Conservation (phyloP, 1,284 basidiomycete species). For the Malassezia brasiliensis region DNA sequence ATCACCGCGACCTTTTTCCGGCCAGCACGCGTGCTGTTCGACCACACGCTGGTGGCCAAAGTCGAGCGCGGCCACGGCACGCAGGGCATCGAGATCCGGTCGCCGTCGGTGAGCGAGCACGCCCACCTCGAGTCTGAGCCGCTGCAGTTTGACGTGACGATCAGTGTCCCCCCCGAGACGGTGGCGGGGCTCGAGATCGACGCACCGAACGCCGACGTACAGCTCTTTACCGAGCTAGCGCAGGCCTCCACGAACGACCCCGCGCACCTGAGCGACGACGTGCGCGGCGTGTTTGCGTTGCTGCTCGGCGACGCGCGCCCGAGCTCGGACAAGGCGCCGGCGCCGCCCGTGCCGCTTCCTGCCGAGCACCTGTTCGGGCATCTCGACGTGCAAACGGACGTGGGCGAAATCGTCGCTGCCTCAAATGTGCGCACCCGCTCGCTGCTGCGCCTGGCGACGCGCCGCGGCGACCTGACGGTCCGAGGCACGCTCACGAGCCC, state of each 20-base stretch:
- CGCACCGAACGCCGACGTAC: conserved; percentile 21
- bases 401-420: conserved; percentile 23
- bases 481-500: background rate
- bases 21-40: conserved; percentile 24
- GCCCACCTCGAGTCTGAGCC: conserved; percentile 13
- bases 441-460: background rate
- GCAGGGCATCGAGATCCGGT: conserved; percentile 29
- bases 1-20: conserved; percentile 31
- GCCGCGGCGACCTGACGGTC: background rate
- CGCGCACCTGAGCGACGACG: background rate
- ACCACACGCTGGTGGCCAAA: conserved; percentile 28
- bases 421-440: background rate
- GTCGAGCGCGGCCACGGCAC: conserved; percentile 29
- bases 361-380: conserved; percentile 13
- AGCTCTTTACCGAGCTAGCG: conserved; percentile 16
- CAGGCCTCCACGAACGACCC: background rate
- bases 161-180: conserved; percentile 25
- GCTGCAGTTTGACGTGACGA: conserved; percentile 29
- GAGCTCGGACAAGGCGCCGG: background rate
- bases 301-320: background rate
- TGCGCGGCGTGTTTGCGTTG: background rate
- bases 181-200: conserved; percentile 26
- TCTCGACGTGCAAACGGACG: conserved; percentile 20
- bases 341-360: no score
- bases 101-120: conserved; percentile 5